Evolutionary conservation across 2,329 filamentous ascomycete genomes (phyloP).

Genomic region (Colletotrichum sp.): DNA sequence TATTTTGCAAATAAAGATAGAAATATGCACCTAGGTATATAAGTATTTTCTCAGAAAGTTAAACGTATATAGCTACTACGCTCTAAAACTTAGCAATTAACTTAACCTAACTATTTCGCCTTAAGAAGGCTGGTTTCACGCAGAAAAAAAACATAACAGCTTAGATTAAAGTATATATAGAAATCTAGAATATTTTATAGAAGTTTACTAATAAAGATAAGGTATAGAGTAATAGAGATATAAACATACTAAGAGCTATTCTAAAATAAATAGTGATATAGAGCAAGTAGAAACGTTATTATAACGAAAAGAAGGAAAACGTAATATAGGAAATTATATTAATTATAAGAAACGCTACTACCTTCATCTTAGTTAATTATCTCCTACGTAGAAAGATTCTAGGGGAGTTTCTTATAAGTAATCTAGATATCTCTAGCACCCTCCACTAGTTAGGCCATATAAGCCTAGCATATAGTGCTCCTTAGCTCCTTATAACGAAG

Average conservation of each 20-base stretch:
- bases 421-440: background rate
- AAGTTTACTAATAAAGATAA: background rate
- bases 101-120: background rate
- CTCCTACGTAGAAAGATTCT: background rate
- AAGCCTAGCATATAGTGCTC: background rate
- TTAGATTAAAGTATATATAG: background rate
- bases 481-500: background rate
- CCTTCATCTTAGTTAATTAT: background rate
- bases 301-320: background rate
- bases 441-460: background rate
- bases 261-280: background rate
- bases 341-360: background rate
- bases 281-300: background rate
- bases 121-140: background rate
- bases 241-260: background rate
- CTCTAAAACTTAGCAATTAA: background rate
- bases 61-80: background rate
- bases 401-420: background rate
- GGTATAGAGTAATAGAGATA: background rate
- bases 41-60: background rate
- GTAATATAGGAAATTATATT: background rate
- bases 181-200: background rate
- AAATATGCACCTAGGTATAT: background rate
- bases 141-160: background rate
- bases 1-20: background rate